A percentile compares a stretch with the other conserved stretches of the same genome.
These are phyloP conservation scores for Aspergillus pseudoterreus DNA, from an alignment of 2,329 filamentous ascomycete species.

Conservation along the genomic window DNA sequence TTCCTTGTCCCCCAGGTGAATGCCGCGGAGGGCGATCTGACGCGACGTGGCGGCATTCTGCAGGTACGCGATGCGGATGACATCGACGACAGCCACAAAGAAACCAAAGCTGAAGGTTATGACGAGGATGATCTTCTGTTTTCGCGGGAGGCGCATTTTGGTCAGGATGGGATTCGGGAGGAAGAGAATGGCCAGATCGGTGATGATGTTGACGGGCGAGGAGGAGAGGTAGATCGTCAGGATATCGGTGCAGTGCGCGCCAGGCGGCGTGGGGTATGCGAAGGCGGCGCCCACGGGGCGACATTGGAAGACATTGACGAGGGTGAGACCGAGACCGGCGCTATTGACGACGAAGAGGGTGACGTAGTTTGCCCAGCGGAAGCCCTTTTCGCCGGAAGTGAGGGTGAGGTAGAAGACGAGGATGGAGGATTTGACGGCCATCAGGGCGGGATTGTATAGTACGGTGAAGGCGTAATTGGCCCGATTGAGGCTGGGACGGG, in stretches of 20 bases:
- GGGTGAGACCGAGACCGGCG: constrained; percentile 72
- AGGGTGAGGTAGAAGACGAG: constrained; percentile 84
- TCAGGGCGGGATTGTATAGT: constrained; percentile 75
- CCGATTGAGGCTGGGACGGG: constrained; percentile 37
- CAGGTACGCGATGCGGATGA: constrained; percentile 84
- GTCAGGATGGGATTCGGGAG: constrained; percentile 86
- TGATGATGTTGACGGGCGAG: constrained; percentile 86
- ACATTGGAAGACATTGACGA: constrained; percentile 87
- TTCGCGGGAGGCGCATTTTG: constrained; percentile 74
- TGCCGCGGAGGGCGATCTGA: constrained; percentile 19
- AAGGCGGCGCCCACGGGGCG: constrained; percentile 69
- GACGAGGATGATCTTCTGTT: constrained; percentile 84
- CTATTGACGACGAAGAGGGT: constrained; percentile 75
- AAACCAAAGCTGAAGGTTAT: constrained; percentile 82
- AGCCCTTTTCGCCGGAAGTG: constrained; percentile 71
- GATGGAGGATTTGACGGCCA: constrained; percentile 91
- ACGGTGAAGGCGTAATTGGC: constrained; percentile 59
- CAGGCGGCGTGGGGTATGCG: constrained; percentile 41
- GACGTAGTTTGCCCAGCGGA: constrained; percentile 76
- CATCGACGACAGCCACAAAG: constrained; percentile 83
- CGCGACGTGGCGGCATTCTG: constrained; percentile 62
- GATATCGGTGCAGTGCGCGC: constrained; percentile 57
- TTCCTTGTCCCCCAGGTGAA: constrained; percentile 36
- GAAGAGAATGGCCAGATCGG: constrained; percentile 81
- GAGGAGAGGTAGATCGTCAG: constrained; percentile 66